Percentiles rank a stretch among this genome's conserved stretches.
Evolutionary conservation across 2,329 filamentous ascomycete species (phyloP).

Genomic region (Aspergillus amoenus): DNA sequence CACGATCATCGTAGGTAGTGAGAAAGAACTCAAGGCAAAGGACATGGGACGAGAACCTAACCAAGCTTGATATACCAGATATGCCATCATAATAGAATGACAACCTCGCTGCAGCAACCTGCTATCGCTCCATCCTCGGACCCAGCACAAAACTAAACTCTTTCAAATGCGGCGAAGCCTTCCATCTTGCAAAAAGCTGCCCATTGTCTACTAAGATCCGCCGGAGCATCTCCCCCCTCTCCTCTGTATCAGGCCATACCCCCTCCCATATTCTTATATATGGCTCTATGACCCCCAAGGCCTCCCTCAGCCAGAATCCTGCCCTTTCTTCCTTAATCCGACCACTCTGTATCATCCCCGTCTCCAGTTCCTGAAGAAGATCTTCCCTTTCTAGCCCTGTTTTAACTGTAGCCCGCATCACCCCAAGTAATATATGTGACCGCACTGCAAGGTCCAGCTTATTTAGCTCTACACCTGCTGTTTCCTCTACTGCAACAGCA

Average conservation of each 20-base stretch:
- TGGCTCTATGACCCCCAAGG: slow-evolving; percentile 19
- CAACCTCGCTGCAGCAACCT: background rate
- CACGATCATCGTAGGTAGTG: no score
- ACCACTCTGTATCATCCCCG: slow-evolving; percentile 17
- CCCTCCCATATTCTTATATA: slow-evolving; percentile 21
- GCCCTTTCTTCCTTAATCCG: slow-evolving; percentile 17
- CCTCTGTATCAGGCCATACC: slow-evolving; percentile 18
- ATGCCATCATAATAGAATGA: no score
- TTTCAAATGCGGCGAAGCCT: slow-evolving; percentile 15
- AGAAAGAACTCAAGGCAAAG: no score
- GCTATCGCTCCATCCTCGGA: background rate
- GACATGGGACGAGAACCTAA: no score
- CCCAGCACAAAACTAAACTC: slow-evolving; percentile 21
- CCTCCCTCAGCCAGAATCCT: slow-evolving; percentile 18
- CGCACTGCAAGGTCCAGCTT: slow-evolving; percentile 20
- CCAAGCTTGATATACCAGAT: no score
- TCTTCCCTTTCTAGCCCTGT: slow-evolving; percentile 15
- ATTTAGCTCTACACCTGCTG: slow-evolving; percentile 15
- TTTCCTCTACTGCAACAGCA: slow-evolving; percentile 23
- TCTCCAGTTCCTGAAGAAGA: slow-evolving; percentile 21
- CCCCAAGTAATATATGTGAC: slow-evolving; percentile 20
- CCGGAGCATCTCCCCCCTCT: slow-evolving; percentile 19
- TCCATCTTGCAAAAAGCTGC: slow-evolving; percentile 26
- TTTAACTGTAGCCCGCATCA: slow-evolving; percentile 21
- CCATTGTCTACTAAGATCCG: slow-evolving; percentile 24